Evolutionary conservation across 106 monocot genomes (phyloP).

Genomic region (Acorus calamus): DNA sequence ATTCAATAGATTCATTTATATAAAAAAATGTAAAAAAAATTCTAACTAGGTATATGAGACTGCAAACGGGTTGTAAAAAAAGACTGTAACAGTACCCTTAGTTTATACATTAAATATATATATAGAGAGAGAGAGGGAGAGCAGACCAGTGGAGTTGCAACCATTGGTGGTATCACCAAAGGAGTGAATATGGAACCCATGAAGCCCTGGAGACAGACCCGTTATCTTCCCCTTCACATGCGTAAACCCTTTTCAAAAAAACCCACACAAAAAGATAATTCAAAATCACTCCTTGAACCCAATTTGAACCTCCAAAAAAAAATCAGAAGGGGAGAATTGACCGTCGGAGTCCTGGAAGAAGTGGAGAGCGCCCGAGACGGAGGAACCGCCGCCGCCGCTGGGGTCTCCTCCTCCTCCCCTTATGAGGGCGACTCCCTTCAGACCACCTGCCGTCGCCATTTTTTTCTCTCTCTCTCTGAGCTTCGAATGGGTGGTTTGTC

Average conservation of each 20-base stretch:
- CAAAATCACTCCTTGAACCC: too few relatives aligned
- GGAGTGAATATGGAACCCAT: constrained; percentile 81
- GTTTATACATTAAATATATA: too few relatives aligned
- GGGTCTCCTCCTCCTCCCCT: constrained; percentile 30
- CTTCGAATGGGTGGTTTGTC: too few relatives aligned
- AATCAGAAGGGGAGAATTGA: not conserved
- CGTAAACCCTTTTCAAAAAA: constrained; percentile 31
- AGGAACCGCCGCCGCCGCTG: constrained; percentile 7
- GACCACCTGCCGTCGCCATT: constrained; percentile 15
- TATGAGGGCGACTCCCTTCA: constrained; percentile 65
- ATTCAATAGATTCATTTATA: too few relatives aligned
- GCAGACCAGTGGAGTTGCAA: constrained; percentile 74
- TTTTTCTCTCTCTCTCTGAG: not conserved
- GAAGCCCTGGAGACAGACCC: constrained; percentile 63
- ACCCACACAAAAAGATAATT: too few relatives aligned
- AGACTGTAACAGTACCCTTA: too few relatives aligned
- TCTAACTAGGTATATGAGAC: too few relatives aligned
- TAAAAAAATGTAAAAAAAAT: too few relatives aligned
- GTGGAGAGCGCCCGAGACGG: constrained; percentile 54
- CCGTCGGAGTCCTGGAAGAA: constrained; percentile 42
- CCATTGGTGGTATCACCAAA: constrained; percentile 86
- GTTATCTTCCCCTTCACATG: constrained; percentile 54
- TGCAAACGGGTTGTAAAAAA: too few relatives aligned
- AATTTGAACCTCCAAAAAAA: not conserved
- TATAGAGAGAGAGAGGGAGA: too few relatives aligned